Conservation (phyloP, 495 filamentous ascomycete species). For the Talaromyces stipitatus region DNA sequence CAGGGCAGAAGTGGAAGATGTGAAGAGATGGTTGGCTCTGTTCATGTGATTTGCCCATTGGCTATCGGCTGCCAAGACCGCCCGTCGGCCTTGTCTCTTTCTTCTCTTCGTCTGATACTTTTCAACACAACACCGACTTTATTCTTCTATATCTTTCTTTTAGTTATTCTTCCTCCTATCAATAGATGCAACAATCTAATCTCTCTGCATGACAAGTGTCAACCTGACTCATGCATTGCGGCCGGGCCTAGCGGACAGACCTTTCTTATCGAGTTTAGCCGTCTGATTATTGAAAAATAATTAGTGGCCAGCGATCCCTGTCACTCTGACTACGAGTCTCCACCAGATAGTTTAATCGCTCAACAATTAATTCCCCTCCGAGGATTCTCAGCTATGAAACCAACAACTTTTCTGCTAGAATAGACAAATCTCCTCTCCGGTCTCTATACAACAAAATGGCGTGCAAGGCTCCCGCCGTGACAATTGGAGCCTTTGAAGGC, state of each 20-base stretch:
- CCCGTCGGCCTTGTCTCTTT: background rate
- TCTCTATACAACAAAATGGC: conserved; percentile 25
- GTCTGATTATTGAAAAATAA: background rate
- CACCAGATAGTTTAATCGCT: background rate
- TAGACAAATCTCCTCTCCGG: background rate
- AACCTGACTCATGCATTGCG: background rate
- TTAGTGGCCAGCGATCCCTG: background rate
- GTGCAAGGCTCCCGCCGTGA: conserved; percentile 37
- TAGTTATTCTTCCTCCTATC: no score
- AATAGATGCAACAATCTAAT: background rate
- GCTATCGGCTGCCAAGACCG: background rate
- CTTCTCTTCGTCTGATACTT: background rate
- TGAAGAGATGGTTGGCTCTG: background rate
- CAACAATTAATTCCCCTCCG: conserved; percentile 4
- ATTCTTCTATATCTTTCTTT: background rate
- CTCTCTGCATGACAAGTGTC: no score
- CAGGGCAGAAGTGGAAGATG: background rate
- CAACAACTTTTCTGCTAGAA: background rate
- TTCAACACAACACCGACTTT: background rate
- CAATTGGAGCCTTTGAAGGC: conserved; percentile 36
- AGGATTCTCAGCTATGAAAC: background rate
- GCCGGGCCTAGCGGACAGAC: background rate
- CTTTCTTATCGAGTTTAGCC: background rate
- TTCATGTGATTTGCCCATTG: background rate
- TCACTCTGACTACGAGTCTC: background rate